phyloP scores from a whole-genome alignment of 345 rosid genomes.

The Hibiscus mutabilis region DNA sequence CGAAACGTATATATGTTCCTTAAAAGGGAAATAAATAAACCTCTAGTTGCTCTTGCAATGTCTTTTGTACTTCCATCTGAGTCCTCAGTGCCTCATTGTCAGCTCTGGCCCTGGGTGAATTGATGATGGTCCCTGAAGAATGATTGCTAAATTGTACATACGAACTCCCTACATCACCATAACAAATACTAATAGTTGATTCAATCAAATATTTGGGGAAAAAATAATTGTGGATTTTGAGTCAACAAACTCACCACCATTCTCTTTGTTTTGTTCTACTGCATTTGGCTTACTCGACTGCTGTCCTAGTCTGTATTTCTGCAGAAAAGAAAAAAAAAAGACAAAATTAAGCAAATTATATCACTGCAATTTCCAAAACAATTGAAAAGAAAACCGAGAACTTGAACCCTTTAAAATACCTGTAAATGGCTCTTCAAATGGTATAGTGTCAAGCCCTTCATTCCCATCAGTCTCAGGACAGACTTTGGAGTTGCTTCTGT shows the following conservation, averaged over 20 bases:
- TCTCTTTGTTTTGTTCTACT: slow-evolving; percentile 37
- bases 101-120: slow-evolving; percentile 10
- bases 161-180: slow-evolving; percentile 2
- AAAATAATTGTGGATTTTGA: background rate
- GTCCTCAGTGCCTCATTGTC: background rate
- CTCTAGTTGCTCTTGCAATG: slow-evolving; percentile 13
- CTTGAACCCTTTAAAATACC: slow-evolving; percentile 33
- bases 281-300: slow-evolving; percentile 42
- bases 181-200: background rate
- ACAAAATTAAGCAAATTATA: background rate
- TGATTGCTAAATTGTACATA: slow-evolving; percentile 12
- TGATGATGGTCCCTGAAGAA: slow-evolving; percentile 3
- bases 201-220: background rate
- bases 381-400: background rate
- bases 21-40: background rate
- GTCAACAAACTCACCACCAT: slow-evolving; percentile 30
- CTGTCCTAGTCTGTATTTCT: slow-evolving; percentile 89
- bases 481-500: slow-evolving; percentile 93
- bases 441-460: slow-evolving; percentile 86
- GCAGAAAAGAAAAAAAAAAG: slow-evolving; percentile 4
- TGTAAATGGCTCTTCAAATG: slow-evolving; percentile 95
- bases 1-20: background rate
- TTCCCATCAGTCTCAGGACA: slow-evolving; percentile 77
- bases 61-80: slow-evolving; percentile 4
- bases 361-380: background rate